Base-by-base conservation (phyloP, 2,329 filamentous ascomycete genomes). In the Gliomastix tumulicola region DNA sequence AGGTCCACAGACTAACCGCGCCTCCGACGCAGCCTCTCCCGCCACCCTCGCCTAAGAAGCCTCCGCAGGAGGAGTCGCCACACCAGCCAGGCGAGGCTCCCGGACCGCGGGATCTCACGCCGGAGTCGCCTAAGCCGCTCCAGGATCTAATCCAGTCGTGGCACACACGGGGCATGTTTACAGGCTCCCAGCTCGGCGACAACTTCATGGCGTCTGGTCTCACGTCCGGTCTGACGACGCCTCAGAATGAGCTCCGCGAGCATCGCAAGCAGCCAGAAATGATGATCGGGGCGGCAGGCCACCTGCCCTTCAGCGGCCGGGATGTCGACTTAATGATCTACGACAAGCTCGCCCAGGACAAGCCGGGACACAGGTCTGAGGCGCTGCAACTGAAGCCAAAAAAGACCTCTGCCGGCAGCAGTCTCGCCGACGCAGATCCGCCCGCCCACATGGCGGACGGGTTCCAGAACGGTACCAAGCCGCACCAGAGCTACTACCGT, bases 161-260 rank as follows among this genome's bases (percentile, higher is more conserved):
- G n/a, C 25, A 32, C 13, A 9, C 12, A n/a, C 44, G 38, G 32
- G 33, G 25, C 11, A 39, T 62, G n/a, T 63, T 63, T 28, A 54
- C 49, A 20, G 60, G 60, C 6, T 63, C 60, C 5, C 57, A 63
- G 39, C 52, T 63, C 6, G 58, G 56, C 11, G 60, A 63, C 9
- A 53, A 51, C 32, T 63, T 63, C 28, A 60, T 63, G 57, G 52
- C 56, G 16, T 63, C 60, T 20, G 55, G 58, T 7, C 43, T 59
- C 5, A 52, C 56, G 16, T 63, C 60, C 18, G 55, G 58, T 7
- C 43, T 59, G 4, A 60, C 60, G 10, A 61, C 60, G 12, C 60
- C 60, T 12, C 50, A 48, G 13, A 59, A 56, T 21, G 57, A 59
- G 33, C 50, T 43, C 15, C 49, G 37, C 11, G 40, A 41, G n/a